Evolutionary conservation across 331 rosid genomes (phyloP).

Genomic region (Acacia concinna): DNA sequence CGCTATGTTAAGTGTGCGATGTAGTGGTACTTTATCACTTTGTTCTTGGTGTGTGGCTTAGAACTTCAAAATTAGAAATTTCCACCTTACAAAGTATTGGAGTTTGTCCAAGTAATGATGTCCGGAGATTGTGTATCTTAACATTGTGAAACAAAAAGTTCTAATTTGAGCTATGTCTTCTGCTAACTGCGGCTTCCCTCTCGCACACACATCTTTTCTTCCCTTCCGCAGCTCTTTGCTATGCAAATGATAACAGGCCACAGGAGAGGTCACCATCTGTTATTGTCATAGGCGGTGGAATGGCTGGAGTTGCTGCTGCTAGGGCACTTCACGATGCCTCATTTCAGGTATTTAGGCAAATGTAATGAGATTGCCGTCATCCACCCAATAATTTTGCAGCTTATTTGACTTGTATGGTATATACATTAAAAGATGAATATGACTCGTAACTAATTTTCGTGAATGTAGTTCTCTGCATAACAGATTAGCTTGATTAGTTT

Average conservation of each 20-base stretch:
- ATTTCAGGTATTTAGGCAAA: constrained; percentile 58
- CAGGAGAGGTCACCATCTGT: constrained; percentile 74
- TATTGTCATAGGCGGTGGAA: constrained; percentile 90
- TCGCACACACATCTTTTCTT: neutral
- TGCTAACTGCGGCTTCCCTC: constrained; percentile 4
- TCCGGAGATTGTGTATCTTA: neutral
- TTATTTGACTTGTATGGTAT: constrained; percentile 2
- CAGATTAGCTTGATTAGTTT: neutral
- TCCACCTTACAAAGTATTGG: neutral
- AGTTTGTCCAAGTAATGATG: neutral
- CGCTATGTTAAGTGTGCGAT: neutral
- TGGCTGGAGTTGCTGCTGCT: constrained; percentile 93
- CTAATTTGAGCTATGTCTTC: neutral
- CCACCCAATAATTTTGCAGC: neutral
- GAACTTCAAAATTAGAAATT: neutral
- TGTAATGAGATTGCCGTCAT: neutral
- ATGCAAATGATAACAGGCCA: constrained; percentile 43
- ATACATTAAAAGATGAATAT: neutral
- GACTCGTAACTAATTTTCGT: neutral
- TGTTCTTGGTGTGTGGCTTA: neutral
- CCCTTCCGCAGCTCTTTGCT: constrained; percentile 52
- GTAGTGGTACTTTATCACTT: neutral
- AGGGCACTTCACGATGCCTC: constrained; percentile 91
- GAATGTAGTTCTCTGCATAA: neutral
- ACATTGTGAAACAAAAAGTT: neutral